Evolutionary conservation across 345 rosid genomes (phyloP).

Genomic region (Bretschneidera sinensis): DNA sequence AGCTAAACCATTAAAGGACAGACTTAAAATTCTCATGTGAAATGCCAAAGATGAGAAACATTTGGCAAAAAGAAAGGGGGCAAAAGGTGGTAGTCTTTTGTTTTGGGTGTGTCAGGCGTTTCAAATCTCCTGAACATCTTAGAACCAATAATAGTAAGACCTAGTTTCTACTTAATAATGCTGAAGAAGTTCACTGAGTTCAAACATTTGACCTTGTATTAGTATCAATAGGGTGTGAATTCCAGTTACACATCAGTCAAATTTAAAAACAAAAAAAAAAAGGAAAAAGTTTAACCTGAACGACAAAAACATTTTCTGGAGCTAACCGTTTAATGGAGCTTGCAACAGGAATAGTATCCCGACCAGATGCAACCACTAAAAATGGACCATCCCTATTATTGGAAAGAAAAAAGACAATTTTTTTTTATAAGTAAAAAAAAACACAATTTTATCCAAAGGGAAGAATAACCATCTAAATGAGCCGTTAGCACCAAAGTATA

Average conservation of each 20-base stretch:
- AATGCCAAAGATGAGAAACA: not conserved
- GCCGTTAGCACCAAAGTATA: too few relatives aligned
- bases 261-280: not conserved
- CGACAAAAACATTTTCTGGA: constrained; percentile 66
- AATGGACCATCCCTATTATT: constrained; percentile 66
- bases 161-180: too few relatives aligned
- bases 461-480: not conserved
- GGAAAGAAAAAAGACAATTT: constrained; percentile 3
- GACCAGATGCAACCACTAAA: constrained; percentile 88
- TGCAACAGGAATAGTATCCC: constrained; percentile 68
- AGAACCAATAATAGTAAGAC: too few relatives aligned
- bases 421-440: too few relatives aligned
- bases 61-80: not conserved
- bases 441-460: not conserved
- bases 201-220: not conserved
- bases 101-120: too few relatives aligned
- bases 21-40: not conserved
- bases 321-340: constrained; percentile 83
- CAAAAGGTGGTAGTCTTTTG: too few relatives aligned
- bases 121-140: too few relatives aligned
- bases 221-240: not conserved
- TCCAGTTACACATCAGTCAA: not conserved
- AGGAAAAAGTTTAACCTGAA: constrained; percentile 54
- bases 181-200: too few relatives aligned
- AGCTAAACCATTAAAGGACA: not conserved